These are phyloP conservation scores for Keqinozyma sinolaborantium DNA, from an alignment of 1,139 yeast genomes.

Conservation along the genomic window DNA sequence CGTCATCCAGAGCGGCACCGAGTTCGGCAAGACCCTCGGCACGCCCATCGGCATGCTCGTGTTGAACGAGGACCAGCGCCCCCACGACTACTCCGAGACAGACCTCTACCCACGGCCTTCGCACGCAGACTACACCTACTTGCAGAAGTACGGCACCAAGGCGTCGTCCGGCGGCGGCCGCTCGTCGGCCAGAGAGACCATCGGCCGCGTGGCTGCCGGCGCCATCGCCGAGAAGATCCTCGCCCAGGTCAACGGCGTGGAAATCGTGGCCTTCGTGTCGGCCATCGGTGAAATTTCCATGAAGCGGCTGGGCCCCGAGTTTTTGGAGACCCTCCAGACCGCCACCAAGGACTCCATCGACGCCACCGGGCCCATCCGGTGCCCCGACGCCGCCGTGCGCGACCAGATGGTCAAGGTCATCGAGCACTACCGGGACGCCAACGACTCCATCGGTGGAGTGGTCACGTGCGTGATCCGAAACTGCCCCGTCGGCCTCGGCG, in stretches of 20 bases:
- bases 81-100: constrained; percentile 91
- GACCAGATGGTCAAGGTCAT: constrained; percentile 83
- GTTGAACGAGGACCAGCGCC: constrained; percentile 92
- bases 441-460: constrained; percentile 96
- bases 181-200: constrained; percentile 95
- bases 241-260: constrained; percentile 72
- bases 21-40: constrained; percentile 85
- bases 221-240: constrained; percentile 95
- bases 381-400: constrained; percentile 76
- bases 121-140: constrained; percentile 95
- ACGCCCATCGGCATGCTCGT: constrained; percentile 96
- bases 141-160: constrained; percentile 85
- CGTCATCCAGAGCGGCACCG: constrained; percentile 92
- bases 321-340: constrained; percentile 63
- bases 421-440: constrained; percentile 78
- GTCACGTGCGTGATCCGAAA: constrained; percentile 96
- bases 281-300: constrained; percentile 80
- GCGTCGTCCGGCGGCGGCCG: constrained; percentile 98
- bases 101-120: constrained; percentile 96
- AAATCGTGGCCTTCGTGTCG: constrained; percentile 94
- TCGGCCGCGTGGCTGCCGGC: constrained; percentile 98
- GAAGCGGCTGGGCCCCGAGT: constrained; percentile 66
- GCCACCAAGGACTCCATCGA: constrained; percentile 90
- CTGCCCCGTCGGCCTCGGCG: constrained; percentile 92
- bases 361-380: constrained; percentile 83